Percentiles rank a stretch among this genome's conserved stretches.
Evolutionary conservation across 2,329 filamentous ascomycete genomes (phyloP).

Genomic region (Aureobasidium uvarum): DNA sequence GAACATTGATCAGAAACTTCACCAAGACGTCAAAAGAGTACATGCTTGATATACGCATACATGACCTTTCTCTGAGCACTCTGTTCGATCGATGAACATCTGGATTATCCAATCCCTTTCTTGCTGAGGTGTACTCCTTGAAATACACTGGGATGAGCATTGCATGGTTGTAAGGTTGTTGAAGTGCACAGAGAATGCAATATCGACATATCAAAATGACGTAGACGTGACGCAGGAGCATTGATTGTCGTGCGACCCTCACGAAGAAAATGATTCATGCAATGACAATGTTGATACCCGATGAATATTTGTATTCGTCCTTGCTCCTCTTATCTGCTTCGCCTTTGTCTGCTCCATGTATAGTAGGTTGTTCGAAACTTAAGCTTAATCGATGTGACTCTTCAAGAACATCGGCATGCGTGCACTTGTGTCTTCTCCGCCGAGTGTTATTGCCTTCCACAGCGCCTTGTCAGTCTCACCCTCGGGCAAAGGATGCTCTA

Average conservation of each 20-base stretch:
- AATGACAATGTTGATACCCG: not conserved
- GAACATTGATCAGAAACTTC: not conserved
- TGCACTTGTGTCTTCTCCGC: too few relatives aligned
- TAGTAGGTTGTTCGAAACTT: not conserved
- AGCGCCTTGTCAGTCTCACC: conserved; percentile 30
- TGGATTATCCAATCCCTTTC: too few relatives aligned
- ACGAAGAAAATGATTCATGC: not conserved
- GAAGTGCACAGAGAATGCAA: not conserved
- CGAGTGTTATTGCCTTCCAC: too few relatives aligned
- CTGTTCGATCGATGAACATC: too few relatives aligned
- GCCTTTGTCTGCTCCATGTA: not conserved
- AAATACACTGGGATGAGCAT: not conserved
- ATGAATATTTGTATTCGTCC: not conserved
- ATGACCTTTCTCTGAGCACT: not conserved
- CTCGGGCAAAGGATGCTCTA: conserved; percentile 27
- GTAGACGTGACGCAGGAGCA: not conserved
- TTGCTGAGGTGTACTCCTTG: not conserved
- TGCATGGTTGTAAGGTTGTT: not conserved
- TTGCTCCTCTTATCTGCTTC: not conserved
- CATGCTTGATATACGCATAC: not conserved
- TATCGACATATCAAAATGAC: not conserved
- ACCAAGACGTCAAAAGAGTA: not conserved
- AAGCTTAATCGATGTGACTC: not conserved
- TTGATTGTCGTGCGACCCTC: not conserved
- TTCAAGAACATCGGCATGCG: not conserved